phyloP scores from a whole-genome alignment of 768 basidiomycete species.

The Mycena maculata region DNA sequence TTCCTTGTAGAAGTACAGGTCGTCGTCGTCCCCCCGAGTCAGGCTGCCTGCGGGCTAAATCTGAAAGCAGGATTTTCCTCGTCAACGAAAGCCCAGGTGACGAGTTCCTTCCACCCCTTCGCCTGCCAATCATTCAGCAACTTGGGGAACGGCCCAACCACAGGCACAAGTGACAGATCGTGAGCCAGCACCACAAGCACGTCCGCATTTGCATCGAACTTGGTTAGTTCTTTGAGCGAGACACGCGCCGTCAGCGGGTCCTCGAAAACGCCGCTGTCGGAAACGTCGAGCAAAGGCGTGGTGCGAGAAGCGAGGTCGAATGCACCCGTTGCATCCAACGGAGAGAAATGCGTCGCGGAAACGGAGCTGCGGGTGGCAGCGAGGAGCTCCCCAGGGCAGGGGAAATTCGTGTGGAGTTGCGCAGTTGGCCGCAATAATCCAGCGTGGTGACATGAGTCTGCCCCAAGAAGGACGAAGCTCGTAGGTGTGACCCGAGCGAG shows the following conservation, averaged over 20 bases:
- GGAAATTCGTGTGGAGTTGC: slow-evolving; percentile 12
- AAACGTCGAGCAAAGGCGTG: slow-evolving; percentile 17
- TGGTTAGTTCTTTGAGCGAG: neutral
- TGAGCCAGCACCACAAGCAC: slow-evolving; percentile 35
- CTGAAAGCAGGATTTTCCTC: slow-evolving; percentile 26
- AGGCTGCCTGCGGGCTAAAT: no score
- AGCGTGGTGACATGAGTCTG: slow-evolving; percentile 31
- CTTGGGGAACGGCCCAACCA: slow-evolving; percentile 20
- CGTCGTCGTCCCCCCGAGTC: no score
- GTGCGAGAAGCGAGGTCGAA: slow-evolving; percentile 25
- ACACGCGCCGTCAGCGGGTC: slow-evolving; percentile 13
- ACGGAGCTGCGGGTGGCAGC: slow-evolving; percentile 19
- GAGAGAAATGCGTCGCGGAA: slow-evolving; percentile 14
- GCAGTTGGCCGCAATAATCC: slow-evolving; percentile 33
- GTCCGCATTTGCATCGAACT: slow-evolving; percentile 28
- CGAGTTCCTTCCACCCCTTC: slow-evolving; percentile 31
- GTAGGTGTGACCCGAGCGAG: slow-evolving; percentile 34
- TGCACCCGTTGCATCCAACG: neutral
- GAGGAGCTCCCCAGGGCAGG: slow-evolving; percentile 26
- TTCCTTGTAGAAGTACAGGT: no score
- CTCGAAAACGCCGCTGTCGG: slow-evolving; percentile 6
- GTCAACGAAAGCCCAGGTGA: slow-evolving; percentile 31
- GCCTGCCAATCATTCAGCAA: slow-evolving; percentile 30
- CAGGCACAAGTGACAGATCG: slow-evolving; percentile 25
- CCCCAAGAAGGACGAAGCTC: slow-evolving; percentile 35